Evolutionary conservation across 805 yeast genomes (phyloP).

Genomic region (Ogataea naganishii): DNA sequence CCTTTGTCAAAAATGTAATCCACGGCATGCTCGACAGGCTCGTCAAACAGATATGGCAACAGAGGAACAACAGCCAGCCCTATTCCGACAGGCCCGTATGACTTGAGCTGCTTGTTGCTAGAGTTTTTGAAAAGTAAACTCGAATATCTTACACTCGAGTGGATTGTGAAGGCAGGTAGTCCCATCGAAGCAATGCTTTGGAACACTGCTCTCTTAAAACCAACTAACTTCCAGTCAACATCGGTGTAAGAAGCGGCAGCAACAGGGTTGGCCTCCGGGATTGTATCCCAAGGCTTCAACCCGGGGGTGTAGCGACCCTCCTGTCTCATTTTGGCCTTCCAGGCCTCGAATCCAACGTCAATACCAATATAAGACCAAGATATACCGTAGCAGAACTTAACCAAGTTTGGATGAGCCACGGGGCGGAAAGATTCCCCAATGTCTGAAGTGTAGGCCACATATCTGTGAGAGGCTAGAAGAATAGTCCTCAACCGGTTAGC

Average conservation of each 20-base stretch:
- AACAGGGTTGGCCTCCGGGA: conserved; percentile 31
- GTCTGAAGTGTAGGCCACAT: conserved; percentile 81
- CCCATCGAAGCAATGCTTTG: conserved; percentile 83
- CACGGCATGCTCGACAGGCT: conserved; percentile 67
- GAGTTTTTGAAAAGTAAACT: conserved; percentile 52
- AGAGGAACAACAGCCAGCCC: conserved; percentile 74
- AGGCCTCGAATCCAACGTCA: conserved; percentile 65
- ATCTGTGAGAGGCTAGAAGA: conserved; percentile 64
- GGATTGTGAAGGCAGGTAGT: conserved; percentile 80
- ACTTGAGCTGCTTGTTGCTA: conserved; percentile 35
- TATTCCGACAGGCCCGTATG: conserved; percentile 71
- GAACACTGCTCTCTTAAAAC: conserved; percentile 65
- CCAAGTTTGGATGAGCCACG: conserved; percentile 63
- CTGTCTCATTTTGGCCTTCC: conserved; percentile 59
- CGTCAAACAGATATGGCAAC: conserved; percentile 71
- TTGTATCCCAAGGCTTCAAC: conserved; percentile 57
- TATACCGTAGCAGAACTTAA: conserved; percentile 57
- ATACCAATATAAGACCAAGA: conserved; percentile 72
- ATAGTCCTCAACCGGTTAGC: conserved; percentile 69
- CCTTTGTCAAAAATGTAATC: conserved; percentile 54
- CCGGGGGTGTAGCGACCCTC: conserved; percentile 58
- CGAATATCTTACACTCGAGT: conserved; percentile 64
- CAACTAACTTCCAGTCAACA: conserved; percentile 60
- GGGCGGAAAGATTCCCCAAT: conserved; percentile 84
- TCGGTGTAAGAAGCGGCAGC: conserved; percentile 31